Evolutionary conservation across 768 basidiomycete genomes (phyloP).

Genomic region (Agrocybe praecox): DNA sequence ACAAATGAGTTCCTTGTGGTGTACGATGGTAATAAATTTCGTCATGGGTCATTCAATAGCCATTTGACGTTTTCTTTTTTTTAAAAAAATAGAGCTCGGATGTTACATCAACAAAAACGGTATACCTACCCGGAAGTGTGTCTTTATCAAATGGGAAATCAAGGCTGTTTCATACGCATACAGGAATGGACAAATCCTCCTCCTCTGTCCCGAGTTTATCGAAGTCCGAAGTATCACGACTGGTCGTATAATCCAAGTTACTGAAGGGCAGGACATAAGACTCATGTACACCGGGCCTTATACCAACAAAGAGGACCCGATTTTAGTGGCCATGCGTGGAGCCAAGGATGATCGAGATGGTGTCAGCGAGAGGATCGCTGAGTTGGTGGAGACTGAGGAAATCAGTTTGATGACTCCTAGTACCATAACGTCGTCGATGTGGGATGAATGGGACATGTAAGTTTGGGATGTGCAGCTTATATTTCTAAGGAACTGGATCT

Average conservation of each 20-base stretch:
- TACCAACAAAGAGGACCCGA: constrained; percentile 42
- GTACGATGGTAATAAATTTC: constrained; percentile 62
- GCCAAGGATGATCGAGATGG: constrained; percentile 57
- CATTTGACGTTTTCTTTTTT: neutral
- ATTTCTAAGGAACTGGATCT: neutral
- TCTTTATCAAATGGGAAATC: constrained; percentile 81
- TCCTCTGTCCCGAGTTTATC: constrained; percentile 75
- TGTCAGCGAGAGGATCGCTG: constrained; percentile 62
- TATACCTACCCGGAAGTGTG: constrained; percentile 56
- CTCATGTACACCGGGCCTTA: constrained; percentile 52
- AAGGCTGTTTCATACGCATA: constrained; percentile 63
- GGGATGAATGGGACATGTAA: constrained; percentile 81
- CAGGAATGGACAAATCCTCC: constrained; percentile 64
- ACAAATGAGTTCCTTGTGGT: constrained; percentile 65
- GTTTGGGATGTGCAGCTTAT: neutral
- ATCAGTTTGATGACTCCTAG: constrained; percentile 36
- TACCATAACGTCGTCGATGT: constrained; percentile 34
- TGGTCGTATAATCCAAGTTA: constrained; percentile 79
- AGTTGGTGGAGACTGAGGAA: constrained; percentile 71
- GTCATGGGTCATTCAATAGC: neutral
- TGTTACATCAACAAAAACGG: constrained; percentile 78
- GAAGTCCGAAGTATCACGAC: constrained; percentile 70
- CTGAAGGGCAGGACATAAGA: constrained; percentile 72
- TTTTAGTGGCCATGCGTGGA: constrained; percentile 69
- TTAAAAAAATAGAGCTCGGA: constrained; percentile 63